Conservation (phyloP, 495 filamentous ascomycete genomes). For the Xylaria curta region DNA sequence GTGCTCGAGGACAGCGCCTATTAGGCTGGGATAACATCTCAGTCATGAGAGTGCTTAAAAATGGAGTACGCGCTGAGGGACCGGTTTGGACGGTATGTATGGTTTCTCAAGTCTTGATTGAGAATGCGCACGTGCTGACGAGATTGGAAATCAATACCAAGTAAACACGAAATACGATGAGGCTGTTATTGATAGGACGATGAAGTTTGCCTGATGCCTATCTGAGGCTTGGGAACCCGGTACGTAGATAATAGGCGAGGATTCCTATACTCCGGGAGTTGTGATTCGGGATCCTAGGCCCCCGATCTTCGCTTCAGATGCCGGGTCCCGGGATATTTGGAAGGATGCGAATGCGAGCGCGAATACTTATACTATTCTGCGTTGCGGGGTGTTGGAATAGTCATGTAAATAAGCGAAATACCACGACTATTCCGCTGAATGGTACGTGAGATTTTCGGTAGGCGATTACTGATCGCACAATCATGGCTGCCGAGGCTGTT, state of each 20-base stretch:
- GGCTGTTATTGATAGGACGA: not conserved
- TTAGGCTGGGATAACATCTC: not conserved
- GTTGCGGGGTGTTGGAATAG: not conserved
- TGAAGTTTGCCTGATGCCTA: not conserved
- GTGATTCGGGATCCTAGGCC: not conserved
- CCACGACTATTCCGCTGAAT: not conserved
- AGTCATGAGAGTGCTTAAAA: not conserved
- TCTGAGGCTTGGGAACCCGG: not conserved
- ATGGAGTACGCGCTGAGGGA: not conserved
- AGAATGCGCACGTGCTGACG: not conserved
- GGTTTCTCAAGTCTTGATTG: not conserved
- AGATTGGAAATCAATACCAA: not conserved
- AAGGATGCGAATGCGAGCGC: slow-evolving; percentile 1
- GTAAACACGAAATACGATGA: not conserved
- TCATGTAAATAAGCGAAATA: not conserved
- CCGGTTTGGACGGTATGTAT: not conserved
- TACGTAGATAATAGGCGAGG: not conserved
- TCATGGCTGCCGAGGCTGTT: not conserved
- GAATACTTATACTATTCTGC: not conserved
- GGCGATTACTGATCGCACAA: not conserved
- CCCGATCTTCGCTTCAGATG: not conserved
- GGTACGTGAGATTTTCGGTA: not conserved
- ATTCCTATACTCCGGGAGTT: not conserved
- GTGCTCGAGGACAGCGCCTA: not conserved
- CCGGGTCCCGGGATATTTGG: not conserved